A percentile compares a stretch with the other conserved stretches of the same genome.
Evolutionary conservation across 495 filamentous ascomycete species (phyloP).

Genomic region (Aspergillus sparsus): DNA sequence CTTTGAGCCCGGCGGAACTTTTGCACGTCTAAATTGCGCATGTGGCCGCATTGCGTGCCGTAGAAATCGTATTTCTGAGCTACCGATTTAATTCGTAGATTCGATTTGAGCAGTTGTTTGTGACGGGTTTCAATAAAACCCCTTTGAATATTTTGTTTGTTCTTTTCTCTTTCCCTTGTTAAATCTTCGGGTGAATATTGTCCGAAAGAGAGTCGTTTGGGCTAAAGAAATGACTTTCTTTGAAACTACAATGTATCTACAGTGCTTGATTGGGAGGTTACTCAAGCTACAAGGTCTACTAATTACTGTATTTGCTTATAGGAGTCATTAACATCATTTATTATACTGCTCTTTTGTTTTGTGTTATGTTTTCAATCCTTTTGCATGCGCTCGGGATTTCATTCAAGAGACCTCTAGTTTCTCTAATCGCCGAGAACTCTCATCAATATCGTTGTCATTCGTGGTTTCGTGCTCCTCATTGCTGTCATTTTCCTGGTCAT

Average conservation of each 20-base stretch:
- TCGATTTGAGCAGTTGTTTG: neutral
- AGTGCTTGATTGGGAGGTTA: too few relatives aligned
- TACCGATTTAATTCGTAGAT: neutral
- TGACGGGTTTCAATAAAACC: neutral
- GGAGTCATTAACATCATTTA: constrained; percentile 39
- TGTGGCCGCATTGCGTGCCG: constrained; percentile 45
- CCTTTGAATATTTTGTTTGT: too few relatives aligned
- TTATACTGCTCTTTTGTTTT: neutral
- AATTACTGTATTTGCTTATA: constrained; percentile 23
- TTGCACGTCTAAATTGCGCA: constrained; percentile 37
- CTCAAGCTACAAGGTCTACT: neutral
- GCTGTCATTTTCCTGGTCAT: constrained; percentile 2
- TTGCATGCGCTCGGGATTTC: neutral
- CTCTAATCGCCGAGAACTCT: constrained; percentile 38
- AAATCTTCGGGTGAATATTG: neutral
- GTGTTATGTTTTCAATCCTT: neutral
- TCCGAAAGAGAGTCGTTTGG: neutral
- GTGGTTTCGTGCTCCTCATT: constrained; percentile 20
- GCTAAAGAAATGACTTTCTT: too few relatives aligned
- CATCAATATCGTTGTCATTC: constrained; percentile 30
- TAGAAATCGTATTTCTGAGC: constrained; percentile 15
- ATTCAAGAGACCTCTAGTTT: constrained; percentile 38
- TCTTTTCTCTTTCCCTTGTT: too few relatives aligned
- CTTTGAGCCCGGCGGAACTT: constrained; percentile 33
- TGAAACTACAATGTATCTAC: too few relatives aligned